Base-by-base conservation (phyloP, 768 basidiomycete species). In the Phylloporus rhodoxanthus region DNA sequence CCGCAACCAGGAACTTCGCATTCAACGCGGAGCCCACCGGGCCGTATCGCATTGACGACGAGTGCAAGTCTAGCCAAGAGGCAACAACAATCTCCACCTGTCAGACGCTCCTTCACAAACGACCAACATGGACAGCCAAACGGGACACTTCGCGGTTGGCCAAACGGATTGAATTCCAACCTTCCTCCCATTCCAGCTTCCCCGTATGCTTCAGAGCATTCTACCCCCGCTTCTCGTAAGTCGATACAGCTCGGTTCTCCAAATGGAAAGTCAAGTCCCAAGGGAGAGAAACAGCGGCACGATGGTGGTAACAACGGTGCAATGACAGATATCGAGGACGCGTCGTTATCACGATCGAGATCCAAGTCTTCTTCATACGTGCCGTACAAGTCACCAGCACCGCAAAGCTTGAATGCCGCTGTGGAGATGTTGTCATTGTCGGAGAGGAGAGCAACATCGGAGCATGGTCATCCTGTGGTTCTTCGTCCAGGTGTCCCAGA, bases 331-430 rank as follows among this genome's bases (percentile, higher is more conserved):
- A 52, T 45, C 23, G 66, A 68, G 60, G 58, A 68, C 57, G 73
- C 73, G 41, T 68, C 74, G 6, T 65, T 65, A 40, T 70, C 76
- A n/a, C 76, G 79, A 34, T 68, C 70, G 37, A 70, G 75, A 54
- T 65, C 76, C 20, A 83, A 80, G 59, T 75, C 78, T 39, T 76
- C 79, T 15, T 73, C 81, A 13, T 76, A 78, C 58, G 67, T 81
- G 26, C 71, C 81, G 14, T 71, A 77, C 64, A 75, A 74, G 46
- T 68, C 81, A 15, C 77, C 78, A 39, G 75, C 71, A 46, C 82
- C 84, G 1, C 86, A 87, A 67, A 87, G 84, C 54, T 71, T 90
- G 40, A 79, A 76, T 56, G 86, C 85, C 48, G 86, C 84, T 14
- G 69, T 85, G 29, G 84, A 89, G 65, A 77, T 82, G 68, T 67